Evolutionary conservation across 495 filamentous ascomycete genomes (phyloP).

Genomic region (Aspergillus avenaceus): DNA sequence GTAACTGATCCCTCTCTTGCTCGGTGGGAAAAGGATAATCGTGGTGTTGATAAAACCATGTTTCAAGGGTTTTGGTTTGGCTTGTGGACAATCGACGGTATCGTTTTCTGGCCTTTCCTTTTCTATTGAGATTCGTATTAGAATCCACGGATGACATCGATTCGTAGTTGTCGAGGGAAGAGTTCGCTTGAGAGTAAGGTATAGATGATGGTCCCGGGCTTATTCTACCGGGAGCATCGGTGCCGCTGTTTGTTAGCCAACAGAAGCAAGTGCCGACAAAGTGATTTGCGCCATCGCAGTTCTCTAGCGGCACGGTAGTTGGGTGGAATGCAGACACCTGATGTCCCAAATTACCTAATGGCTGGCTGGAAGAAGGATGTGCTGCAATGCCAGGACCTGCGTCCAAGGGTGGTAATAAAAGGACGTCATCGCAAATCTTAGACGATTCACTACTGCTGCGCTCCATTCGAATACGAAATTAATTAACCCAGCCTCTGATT

Average conservation of each 20-base stretch:
- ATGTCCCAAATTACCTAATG: too few species aligned
- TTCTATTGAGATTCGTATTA: not conserved
- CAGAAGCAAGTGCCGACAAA: not conserved
- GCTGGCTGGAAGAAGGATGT: too few species aligned
- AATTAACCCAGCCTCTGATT: not conserved
- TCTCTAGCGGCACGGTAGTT: too few species aligned
- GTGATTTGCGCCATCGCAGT: not conserved
- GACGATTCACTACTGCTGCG: not conserved
- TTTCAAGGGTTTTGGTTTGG: slow-evolving; percentile 10
- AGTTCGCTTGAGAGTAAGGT: not conserved
- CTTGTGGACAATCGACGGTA: slow-evolving; percentile 6
- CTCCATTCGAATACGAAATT: slow-evolving; percentile 1
- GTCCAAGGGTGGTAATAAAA: not conserved
- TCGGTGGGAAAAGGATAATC: slow-evolving; percentile 32
- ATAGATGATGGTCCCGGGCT: not conserved
- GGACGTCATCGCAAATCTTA: not conserved
- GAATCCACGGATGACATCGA: not conserved
- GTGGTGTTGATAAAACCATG: slow-evolving; percentile 20
- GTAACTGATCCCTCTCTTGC: slow-evolving; percentile 12
- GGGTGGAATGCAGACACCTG: too few species aligned
- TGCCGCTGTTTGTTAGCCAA: not conserved
- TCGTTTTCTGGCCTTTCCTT: not conserved
- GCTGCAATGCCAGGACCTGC: too few species aligned
- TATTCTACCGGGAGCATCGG: not conserved
- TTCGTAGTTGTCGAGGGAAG: not conserved